Percentiles rank a stretch among this genome's conserved stretches.
Evolutionary conservation across 768 basidiomycete species (phyloP).

Genomic region (Butyriboletus loyo): DNA sequence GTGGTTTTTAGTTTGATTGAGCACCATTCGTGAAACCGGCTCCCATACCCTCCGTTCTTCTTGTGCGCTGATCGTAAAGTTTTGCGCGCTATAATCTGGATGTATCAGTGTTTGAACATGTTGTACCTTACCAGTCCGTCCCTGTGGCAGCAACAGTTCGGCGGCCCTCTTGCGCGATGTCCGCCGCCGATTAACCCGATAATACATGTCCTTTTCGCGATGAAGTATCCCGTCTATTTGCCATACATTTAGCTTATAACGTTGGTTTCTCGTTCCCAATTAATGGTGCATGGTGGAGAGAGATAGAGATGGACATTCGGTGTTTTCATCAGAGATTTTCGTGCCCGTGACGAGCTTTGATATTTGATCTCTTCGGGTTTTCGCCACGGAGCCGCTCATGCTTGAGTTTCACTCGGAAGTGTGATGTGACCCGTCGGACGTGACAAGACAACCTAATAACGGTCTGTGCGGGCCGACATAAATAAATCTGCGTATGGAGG

Average conservation of each 20-base stretch:
- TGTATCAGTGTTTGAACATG: slow-evolving; percentile 10
- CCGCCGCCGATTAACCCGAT: slow-evolving; percentile 16
- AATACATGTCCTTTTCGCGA: neutral
- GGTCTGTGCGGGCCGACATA: neutral
- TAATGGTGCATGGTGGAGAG: neutral
- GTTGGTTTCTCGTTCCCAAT: neutral
- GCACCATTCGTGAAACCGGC: slow-evolving; percentile 5
- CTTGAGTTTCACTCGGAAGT: neutral
- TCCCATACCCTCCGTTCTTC: neutral
- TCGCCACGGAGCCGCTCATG: neutral
- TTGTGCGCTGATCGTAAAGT: slow-evolving; percentile 5
- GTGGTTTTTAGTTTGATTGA: slow-evolving; percentile 1
- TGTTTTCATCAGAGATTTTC: neutral
- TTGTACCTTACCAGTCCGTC: neutral
- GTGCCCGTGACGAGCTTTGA: neutral
- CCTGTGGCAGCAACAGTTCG: neutral
- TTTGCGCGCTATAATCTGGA: slow-evolving; percentile 7
- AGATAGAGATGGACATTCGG: neutral
- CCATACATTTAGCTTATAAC: neutral
- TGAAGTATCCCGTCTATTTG: neutral
- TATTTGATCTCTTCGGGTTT: neutral
- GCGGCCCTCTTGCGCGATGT: slow-evolving; percentile 6
- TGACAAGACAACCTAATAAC: neutral
- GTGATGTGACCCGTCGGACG: neutral
- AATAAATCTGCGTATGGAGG: too few relatives aligned